Conservation (phyloP, 2,329 filamentous ascomycete genomes). For the Pyrenophora teres region DNA sequence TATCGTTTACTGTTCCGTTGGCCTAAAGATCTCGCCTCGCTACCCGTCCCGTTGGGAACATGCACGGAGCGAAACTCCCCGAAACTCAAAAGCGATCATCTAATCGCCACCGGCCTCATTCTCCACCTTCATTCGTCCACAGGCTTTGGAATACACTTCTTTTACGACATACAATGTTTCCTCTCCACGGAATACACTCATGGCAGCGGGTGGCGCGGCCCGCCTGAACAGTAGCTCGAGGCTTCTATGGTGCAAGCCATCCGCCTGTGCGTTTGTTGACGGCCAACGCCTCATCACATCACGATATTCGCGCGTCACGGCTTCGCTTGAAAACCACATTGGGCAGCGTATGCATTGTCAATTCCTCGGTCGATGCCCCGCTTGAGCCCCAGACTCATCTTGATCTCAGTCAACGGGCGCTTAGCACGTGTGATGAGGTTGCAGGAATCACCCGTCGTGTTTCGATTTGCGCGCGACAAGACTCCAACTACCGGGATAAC, state of each 20-base stretch:
- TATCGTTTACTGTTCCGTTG: conserved; percentile 7
- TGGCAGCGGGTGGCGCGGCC: conserved; percentile 8
- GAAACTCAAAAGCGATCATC: conserved; percentile 9
- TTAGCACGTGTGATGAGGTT: conserved; percentile 26
- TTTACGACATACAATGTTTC: background rate
- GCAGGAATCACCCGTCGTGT: conserved; percentile 8
- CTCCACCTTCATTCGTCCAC: conserved; percentile 4
- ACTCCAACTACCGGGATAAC: background rate
- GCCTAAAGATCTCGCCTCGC: conserved; percentile 24
- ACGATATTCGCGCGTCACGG: conserved; percentile 16
- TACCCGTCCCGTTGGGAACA: conserved; percentile 29
- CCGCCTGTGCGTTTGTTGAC: conserved; percentile 10
- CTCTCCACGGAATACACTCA: background rate
- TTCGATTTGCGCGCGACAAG: background rate
- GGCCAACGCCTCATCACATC: conserved; percentile 16
- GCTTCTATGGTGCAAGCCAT: conserved; percentile 16
- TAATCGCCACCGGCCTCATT: conserved; percentile 8
- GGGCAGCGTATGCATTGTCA: conserved; percentile 20
- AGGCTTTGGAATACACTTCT: background rate
- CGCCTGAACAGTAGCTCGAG: conserved; percentile 11
- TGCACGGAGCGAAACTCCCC: conserved; percentile 10
- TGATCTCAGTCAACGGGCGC: conserved; percentile 4
- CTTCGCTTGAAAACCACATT: conserved; percentile 12
- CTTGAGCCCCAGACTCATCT: conserved; percentile 20
- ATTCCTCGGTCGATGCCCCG: conserved; percentile 21